Conservation (phyloP, 768 basidiomycete genomes). For the Tylopilus rubrobrunneus region DNA sequence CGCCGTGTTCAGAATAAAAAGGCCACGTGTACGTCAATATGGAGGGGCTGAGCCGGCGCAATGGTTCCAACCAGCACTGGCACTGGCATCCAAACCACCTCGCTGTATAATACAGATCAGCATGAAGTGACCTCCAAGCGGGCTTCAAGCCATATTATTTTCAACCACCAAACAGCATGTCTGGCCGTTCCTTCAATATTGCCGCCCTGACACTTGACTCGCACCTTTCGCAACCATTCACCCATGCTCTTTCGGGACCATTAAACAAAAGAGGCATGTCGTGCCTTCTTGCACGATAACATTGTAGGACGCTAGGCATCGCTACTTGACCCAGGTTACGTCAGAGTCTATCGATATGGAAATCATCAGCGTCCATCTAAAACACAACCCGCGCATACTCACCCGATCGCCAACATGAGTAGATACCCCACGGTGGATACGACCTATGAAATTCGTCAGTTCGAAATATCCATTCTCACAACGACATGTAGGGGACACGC, state of each 20-base stretch:
- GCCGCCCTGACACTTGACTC: too few species aligned
- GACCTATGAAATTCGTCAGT: conserved; percentile 9
- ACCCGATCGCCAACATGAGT: conserved; percentile 18
- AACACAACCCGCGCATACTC: not conserved
- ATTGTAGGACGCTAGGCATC: not conserved
- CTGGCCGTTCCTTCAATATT: too few species aligned
- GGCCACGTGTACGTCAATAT: too few species aligned
- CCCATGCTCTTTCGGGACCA: not conserved
- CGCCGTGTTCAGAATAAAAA: too few species aligned
- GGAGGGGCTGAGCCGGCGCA: too few species aligned
- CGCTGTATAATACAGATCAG: too few species aligned
- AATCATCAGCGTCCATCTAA: not conserved
- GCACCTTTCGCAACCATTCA: not conserved
- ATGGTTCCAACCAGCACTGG: too few species aligned
- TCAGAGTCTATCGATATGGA: conserved; percentile 4
- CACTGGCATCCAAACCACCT: too few species aligned
- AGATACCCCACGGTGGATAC: conserved; percentile 17
- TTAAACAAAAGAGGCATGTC: not conserved
- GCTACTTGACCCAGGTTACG: not conserved
- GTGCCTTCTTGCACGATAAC: not conserved
- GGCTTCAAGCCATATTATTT: too few species aligned
- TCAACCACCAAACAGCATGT: too few species aligned
- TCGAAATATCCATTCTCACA: too few species aligned
- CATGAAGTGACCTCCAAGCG: too few species aligned
- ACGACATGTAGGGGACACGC: not conserved